Evolutionary conservation across 2,329 filamentous ascomycete species (phyloP).

Genomic region (Neurospora sp.): DNA sequence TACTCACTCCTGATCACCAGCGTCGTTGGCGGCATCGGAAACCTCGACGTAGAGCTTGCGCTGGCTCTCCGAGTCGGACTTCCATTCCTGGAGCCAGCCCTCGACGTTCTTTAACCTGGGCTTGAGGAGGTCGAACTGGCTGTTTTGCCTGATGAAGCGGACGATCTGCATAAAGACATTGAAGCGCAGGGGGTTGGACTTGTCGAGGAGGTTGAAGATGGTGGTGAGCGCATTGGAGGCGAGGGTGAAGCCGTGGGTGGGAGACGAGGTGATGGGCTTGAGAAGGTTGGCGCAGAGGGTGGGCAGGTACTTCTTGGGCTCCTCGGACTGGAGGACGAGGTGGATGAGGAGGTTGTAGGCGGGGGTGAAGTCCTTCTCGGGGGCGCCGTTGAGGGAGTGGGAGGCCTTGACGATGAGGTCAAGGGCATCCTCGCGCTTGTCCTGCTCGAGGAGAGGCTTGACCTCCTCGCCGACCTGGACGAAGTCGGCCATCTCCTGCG

Average conservation of each 20-base stretch:
- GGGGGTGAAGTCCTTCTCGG: slow-evolving; percentile 93
- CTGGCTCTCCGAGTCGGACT: slow-evolving; percentile 68
- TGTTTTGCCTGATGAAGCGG: slow-evolving; percentile 64
- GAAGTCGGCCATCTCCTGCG: slow-evolving; percentile 90
- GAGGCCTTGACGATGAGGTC: slow-evolving; percentile 82
- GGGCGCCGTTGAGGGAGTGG: slow-evolving; percentile 65
- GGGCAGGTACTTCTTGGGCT: slow-evolving; percentile 76
- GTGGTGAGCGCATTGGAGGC: slow-evolving; percentile 87
- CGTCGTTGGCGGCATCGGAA: slow-evolving; percentile 68
- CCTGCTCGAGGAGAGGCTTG: slow-evolving; percentile 60
- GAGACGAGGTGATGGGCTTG: slow-evolving; percentile 77
- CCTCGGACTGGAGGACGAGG: slow-evolving; percentile 77
- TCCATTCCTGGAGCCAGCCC: slow-evolving; percentile 74
- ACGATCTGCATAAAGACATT: slow-evolving; percentile 87
- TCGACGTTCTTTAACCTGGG: slow-evolving; percentile 76
- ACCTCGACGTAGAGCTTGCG: slow-evolving; percentile 78
- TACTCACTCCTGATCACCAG: slow-evolving; percentile 65
- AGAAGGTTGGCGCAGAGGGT: slow-evolving; percentile 82
- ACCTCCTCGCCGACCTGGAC: slow-evolving; percentile 75
- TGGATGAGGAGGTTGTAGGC: slow-evolving; percentile 96
- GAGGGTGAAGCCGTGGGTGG: slow-evolving; percentile 72
- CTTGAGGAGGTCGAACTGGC: slow-evolving; percentile 74
- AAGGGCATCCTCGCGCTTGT: slow-evolving; percentile 76
- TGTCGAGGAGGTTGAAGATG: slow-evolving; percentile 86
- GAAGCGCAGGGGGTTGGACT: slow-evolving; percentile 69